Percentiles rank a stretch among this genome's conserved stretches.
phyloP scores from a whole-genome alignment of 306 rosid species.

The Lithocarpus polystachyus region DNA sequence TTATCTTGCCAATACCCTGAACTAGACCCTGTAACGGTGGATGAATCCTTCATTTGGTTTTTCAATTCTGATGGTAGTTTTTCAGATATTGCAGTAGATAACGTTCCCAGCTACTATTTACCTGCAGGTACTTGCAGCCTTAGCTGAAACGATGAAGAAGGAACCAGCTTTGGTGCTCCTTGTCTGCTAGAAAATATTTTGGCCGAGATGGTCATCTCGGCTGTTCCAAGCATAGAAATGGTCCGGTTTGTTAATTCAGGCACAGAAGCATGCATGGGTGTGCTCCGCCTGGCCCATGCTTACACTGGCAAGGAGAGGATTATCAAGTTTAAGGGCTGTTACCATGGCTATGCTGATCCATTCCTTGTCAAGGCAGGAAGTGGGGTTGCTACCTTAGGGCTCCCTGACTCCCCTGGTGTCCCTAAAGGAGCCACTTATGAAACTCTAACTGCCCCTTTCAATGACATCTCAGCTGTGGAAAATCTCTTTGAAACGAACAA shows the following conservation, averaged over 20 bases:
- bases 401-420: conserved; percentile 98
- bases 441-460: conserved; percentile 79
- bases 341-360: conserved; percentile 98
- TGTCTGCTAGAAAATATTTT: conserved; percentile 81
- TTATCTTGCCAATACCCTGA: background rate
- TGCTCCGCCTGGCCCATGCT: conserved; percentile 90
- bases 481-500: conserved; percentile 58
- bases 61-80: background rate
- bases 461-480: conserved; percentile 73
- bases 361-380: conserved; percentile 97
- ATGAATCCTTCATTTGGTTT: background rate
- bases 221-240: conserved; percentile 63
- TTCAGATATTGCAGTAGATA: background rate
- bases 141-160: conserved; percentile 88
- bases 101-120: conserved; percentile 4
- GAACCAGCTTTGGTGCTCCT: conserved; percentile 99
- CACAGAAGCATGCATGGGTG: conserved; percentile 97
- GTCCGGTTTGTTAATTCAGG: conserved; percentile 96
- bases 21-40: background rate
- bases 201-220: background rate
- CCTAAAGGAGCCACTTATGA: conserved; percentile 85
- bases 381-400: conserved; percentile 97
- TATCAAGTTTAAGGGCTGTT: conserved; percentile 95
- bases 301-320: conserved; percentile 66
- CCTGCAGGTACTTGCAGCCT: conserved; percentile 88